Evolutionary conservation across 1,284 basidiomycete genomes (phyloP), one percentile per base, ranked within the genome.

Genomic region (Ustilago trichophora): DNA sequence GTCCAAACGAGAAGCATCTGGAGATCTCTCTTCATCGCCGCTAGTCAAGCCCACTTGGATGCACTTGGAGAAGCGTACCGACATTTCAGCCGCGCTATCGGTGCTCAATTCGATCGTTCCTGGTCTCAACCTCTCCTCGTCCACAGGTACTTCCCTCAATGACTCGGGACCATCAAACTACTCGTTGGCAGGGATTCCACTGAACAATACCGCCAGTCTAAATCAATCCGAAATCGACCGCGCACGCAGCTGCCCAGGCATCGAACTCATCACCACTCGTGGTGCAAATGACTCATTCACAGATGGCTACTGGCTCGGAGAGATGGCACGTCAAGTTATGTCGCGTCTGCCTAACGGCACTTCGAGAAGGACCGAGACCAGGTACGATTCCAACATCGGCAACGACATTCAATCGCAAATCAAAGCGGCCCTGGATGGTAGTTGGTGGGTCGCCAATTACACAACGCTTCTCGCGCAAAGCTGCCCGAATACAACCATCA

Each of bases 181-280:
- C 22, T 50, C 48, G 15, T 27, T 58, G 3, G 42, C 18, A 16
- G 55, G 55, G 0, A 58, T 51, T 25, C 42, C 55, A 8, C 11
- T 58, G 24, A 58, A 58, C 48, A 58, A 64, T 32, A 68, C 51
- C 2, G 55, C 53, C 26, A 55, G 55, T 34, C 60, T 62, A 40
- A 64, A 46, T 34, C 35, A 45, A 22, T 27, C 36, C 10, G 60
- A 58, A 29, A 42, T 58, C 32, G 55, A 50, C 12, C 47, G 55
- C 12, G 55, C 55, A 24, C 41, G 42, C 15, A 44, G 15, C 33
- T 58, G 55, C 18, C 55, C 55, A 4, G 37, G 35, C 22, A 58
- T 58, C 43, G 55, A 58, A 35, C 46, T 58, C 35, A 58, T 58
- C 48, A 58, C 55, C 8, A 58, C 55, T 12, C 55, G 55, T 26